These are phyloP conservation scores for Microcos paniculata DNA, from an alignment of 345 rosid genomes.

Conservation along the genomic window DNA sequence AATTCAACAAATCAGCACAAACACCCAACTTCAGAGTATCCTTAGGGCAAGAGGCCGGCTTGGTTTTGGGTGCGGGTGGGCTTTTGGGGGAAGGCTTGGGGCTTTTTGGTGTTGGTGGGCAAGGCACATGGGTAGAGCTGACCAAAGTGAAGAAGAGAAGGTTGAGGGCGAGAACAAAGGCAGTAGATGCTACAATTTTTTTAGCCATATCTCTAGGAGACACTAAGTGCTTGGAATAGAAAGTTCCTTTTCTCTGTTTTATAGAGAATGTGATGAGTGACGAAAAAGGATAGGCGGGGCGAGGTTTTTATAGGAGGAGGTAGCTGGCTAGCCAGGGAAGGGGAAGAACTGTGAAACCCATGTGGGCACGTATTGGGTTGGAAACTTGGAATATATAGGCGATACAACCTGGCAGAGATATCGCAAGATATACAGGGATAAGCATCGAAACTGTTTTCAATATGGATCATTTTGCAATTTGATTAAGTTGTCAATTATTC, in stretches of 20 bases:
- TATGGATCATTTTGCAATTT: slow-evolving; percentile 22
- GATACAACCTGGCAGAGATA: slow-evolving; percentile 23
- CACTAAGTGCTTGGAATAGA: not conserved
- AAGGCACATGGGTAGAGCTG: slow-evolving; percentile 46
- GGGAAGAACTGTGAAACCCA: slow-evolving; percentile 8
- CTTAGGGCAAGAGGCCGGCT: slow-evolving; percentile 44
- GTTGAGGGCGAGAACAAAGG: slow-evolving; percentile 56
- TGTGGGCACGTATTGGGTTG: slow-evolving; percentile 14
- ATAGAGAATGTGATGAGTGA: slow-evolving; percentile 13
- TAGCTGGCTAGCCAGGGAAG: not conserved
- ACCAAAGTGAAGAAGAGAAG: slow-evolving; percentile 65
- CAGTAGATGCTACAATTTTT: slow-evolving; percentile 38
- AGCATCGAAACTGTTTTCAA: not conserved
- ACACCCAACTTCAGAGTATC: slow-evolving; percentile 70
- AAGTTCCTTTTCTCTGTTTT: not conserved
- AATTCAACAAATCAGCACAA: slow-evolving; percentile 46
- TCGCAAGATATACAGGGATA: not conserved
- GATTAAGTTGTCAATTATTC: slow-evolving; percentile 14
- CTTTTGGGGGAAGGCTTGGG: slow-evolving; percentile 19
- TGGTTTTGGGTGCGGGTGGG: slow-evolving; percentile 2
- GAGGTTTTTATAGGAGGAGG: slow-evolving; percentile 30
- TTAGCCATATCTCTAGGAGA: slow-evolving; percentile 35
- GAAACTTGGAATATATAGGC: no score
- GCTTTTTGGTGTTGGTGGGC: slow-evolving; percentile 41
- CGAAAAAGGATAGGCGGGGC: slow-evolving; percentile 6